Conservation (phyloP, 169 alveolate species). For the Plasmodium cynomolgi region DNA sequence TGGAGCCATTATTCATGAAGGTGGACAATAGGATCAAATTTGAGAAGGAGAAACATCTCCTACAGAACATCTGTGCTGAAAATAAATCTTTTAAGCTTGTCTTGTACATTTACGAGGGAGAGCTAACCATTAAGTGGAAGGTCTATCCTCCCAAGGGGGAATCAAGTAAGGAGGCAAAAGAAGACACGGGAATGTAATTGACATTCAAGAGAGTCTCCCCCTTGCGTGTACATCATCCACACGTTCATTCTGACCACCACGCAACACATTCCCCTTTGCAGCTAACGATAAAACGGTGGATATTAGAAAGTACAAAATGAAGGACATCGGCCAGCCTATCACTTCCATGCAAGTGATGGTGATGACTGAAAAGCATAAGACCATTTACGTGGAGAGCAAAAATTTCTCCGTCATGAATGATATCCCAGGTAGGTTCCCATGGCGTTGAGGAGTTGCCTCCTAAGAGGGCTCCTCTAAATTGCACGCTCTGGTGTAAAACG, state of each 20-base stretch:
- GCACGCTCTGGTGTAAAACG: neutral
- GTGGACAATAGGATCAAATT: neutral
- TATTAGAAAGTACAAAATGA: neutral
- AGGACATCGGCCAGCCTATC: neutral
- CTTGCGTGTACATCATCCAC: neutral
- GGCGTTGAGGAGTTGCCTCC: neutral
- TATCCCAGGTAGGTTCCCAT: neutral
- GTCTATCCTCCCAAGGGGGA: neutral
- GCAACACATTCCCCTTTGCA: neutral
- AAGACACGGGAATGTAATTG: neutral
- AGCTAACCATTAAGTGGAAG: neutral
- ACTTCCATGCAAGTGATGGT: neutral
- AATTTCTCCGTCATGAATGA: neutral
- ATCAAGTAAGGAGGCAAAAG: neutral
- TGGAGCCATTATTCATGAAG: neutral
- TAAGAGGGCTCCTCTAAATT: neutral
- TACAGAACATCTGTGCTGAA: neutral
- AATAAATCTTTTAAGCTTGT: neutral
- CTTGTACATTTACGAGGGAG: neutral
- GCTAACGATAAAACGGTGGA: neutral
- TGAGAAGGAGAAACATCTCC: neutral
- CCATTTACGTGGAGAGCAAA: neutral
- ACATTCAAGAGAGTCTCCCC: neutral
- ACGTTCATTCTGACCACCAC: neutral
- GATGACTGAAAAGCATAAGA: neutral